Evolutionary conservation across 75 land plant genomes (phyloP), one percentile per base, ranked within the genome.

Genomic region (Isoetes taiwanensis): DNA sequence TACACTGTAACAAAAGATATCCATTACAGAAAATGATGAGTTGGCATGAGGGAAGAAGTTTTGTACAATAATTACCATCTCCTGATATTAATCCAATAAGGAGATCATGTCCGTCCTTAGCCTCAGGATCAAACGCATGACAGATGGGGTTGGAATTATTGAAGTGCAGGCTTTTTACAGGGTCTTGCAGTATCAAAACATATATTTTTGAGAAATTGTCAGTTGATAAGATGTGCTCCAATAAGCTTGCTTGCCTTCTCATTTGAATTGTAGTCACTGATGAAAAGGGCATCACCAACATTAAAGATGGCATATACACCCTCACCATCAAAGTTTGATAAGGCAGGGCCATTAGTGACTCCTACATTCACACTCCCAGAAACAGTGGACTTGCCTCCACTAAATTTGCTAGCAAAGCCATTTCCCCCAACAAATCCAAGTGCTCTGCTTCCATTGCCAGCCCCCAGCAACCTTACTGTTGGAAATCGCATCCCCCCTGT

Each of bases 91-190:
- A 60, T 16, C 98, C 95, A 70, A 93, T 73, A 12, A 93, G 74
- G 33, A 88, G 72, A 58, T 93, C 98, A 68, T 93, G 89, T 21
- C 95, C 95, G 71, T 93, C 98, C 64, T 84, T 87, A 0, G 89
- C 80, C 33, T 91, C 97, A 0, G 76, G 67, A 60, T 83, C 88
- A 76, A 83, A 91, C 23, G 89, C 78, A 57, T 91, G 97, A 39
- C 89, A 86, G 9, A 81, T 46, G 4, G 97, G 97, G 64, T 80
- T 87, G 8, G 83, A 72, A 59, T 60, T 78, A 56, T 79, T 69
- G 28, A 91, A 87, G 61, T 78, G 80, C 40, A 91, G 74, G 42
- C 78, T 63, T 58, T 91, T 91, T 19, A 91, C 79, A 2, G 97
- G 97, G 59, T 91, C 97, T 94, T 91, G 63, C 41, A 66, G 64